phyloP scores from a whole-genome alignment of 2,329 filamentous ascomycete genomes.

The Venturia effusa region DNA sequence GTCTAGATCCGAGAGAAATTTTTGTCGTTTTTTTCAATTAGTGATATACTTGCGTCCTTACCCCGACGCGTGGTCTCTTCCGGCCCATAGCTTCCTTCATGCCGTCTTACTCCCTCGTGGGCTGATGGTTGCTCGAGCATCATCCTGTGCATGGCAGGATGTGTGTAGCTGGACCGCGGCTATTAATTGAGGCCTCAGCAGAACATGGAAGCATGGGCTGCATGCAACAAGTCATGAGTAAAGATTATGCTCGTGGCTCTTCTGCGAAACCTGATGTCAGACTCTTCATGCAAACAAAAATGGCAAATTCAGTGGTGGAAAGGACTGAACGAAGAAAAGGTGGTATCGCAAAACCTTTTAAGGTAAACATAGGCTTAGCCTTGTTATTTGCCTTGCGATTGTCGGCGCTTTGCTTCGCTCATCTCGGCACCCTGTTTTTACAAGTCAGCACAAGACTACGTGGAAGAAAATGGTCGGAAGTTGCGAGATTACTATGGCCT shows the following conservation, averaged over 20 bases:
- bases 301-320: not conserved
- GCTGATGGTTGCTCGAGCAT: not conserved
- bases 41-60: not conserved
- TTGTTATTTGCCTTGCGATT: not conserved
- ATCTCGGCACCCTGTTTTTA: not conserved
- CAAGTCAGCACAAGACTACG: not conserved
- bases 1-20: constrained; percentile 4
- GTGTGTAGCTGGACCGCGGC: not conserved
- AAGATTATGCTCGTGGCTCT: not conserved
- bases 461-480: not conserved
- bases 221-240: not conserved
- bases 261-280: constrained; percentile 1
- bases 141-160: not conserved
- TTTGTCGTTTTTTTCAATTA: not conserved
- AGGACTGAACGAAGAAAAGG: not conserved
- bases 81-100: not conserved
- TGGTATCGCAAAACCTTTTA: not conserved
- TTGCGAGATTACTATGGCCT: constrained; percentile 4
- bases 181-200: not conserved
- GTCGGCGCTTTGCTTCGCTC: constrained; percentile 4
- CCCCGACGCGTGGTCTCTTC: not conserved
- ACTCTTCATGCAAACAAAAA: not conserved
- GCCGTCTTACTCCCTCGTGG: not conserved
- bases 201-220: not conserved
- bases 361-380: not conserved